Conservation (phyloP, 441 rosid genomes). For the Bocquillonia castaneifolia region DNA sequence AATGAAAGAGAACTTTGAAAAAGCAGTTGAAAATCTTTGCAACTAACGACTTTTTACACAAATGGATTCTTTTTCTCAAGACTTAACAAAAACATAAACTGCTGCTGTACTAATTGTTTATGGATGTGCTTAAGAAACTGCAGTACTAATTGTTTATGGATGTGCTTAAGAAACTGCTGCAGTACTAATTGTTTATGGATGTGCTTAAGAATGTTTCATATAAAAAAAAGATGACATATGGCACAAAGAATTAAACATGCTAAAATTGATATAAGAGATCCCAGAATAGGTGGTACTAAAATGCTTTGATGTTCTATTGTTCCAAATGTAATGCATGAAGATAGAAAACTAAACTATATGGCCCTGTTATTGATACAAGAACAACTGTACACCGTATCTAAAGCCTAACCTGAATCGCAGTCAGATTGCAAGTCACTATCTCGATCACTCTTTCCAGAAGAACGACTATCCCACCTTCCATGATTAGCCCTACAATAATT, state of each 20-base stretch:
- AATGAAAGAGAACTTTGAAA: background rate
- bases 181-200: background rate
- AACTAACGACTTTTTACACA: background rate
- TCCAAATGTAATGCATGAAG: no score
- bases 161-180: background rate
- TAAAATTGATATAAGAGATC: no score
- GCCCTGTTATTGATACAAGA: no score
- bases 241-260: no score
- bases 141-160: background rate
- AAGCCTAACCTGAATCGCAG: slow-evolving; percentile 58
- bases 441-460: slow-evolving; percentile 72
- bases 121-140: background rate
- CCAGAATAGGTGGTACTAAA: no score
- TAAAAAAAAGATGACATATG: background rate
- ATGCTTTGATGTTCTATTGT: no score
- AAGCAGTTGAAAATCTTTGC: background rate
- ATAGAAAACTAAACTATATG: no score
- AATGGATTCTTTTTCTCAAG: background rate
- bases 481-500: slow-evolving; percentile 47
- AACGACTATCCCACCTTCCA: slow-evolving; percentile 89
- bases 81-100: background rate
- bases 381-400: no score
- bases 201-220: background rate
- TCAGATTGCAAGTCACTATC: slow-evolving; percentile 77
- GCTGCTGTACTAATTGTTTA: background rate